Percentiles rank a stretch among this genome's conserved stretches.
Conservation (phyloP, 2,329 filamentous ascomycete species). For the Dryadomyces quercus-mongolicae region DNA sequence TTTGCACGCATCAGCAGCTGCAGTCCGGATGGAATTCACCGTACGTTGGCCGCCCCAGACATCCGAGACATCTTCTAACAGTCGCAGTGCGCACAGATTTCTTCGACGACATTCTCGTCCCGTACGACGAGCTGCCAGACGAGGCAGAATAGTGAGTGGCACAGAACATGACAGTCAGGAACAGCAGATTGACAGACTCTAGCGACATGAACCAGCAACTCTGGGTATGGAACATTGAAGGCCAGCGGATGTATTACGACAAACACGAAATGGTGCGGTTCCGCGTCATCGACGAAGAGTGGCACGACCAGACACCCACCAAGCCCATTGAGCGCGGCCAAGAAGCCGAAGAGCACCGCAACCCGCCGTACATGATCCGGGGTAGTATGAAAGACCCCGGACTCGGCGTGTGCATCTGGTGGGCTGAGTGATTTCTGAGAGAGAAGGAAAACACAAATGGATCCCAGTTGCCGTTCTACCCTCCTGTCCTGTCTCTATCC, state of each 20-base stretch:
- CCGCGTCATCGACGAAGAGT: conserved; percentile 74
- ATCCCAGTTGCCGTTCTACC: too few relatives aligned
- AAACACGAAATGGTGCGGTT: conserved; percentile 81
- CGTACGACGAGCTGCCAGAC: conserved; percentile 58
- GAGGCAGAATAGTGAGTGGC: conserved; percentile 61
- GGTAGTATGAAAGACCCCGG: conserved; percentile 53
- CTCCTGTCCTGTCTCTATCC: background rate
- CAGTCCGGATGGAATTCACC: conserved; percentile 14
- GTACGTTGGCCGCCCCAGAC: conserved; percentile 6
- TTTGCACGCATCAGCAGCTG: conserved; percentile 71
- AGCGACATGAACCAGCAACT: conserved; percentile 65
- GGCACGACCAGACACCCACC: conserved; percentile 75
- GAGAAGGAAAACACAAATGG: too few relatives aligned
- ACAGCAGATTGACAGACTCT: conserved; percentile 14
- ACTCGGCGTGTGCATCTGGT: conserved; percentile 50
- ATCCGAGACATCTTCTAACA: background rate
- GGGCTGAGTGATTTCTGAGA: conserved; percentile 14
- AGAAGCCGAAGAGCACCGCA: conserved; percentile 39
- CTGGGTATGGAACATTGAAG: conserved; percentile 75
- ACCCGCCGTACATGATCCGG: conserved; percentile 60
- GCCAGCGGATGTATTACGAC: conserved; percentile 72
- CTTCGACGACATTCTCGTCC: conserved; percentile 85
- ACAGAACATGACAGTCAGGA: background rate
- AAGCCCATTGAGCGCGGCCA: conserved; percentile 52
- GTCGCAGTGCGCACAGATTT: conserved; percentile 68